phyloP scores from a whole-genome alignment of 2,329 filamentous ascomycete genomes.

The Colletotrichum sp. region DNA sequence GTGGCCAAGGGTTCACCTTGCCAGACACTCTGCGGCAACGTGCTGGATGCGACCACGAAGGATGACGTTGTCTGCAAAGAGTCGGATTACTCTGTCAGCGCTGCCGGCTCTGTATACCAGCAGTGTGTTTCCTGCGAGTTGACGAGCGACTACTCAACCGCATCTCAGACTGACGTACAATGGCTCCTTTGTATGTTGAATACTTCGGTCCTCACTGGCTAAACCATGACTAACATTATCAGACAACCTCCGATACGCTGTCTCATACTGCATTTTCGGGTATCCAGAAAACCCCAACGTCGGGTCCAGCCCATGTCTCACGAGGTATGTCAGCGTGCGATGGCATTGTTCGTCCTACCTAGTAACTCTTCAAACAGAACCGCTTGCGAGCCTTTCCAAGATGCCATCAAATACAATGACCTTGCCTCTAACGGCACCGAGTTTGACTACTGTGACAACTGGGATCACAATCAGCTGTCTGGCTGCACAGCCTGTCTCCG shows the following conservation, averaged over 20 bases:
- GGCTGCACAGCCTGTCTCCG: conserved; percentile 56
- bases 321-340: conserved; percentile 43
- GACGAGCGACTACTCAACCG: conserved; percentile 48
- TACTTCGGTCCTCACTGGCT: not conserved
- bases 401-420: conserved; percentile 54
- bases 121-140: conserved; percentile 58
- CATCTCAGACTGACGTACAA: conserved; percentile 56
- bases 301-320: conserved; percentile 53
- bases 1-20: conserved; percentile 56
- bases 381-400: conserved; percentile 55
- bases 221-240: not conserved
- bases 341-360: not conserved
- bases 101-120: conserved; percentile 53
- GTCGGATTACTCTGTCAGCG: conserved; percentile 36
- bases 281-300: conserved; percentile 45
- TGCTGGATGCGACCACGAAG: conserved; percentile 46
- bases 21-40: conserved; percentile 57
- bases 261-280: conserved; percentile 61
- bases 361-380: conserved; percentile 37
- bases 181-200: conserved; percentile 57
- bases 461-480: conserved; percentile 42
- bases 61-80: conserved; percentile 56
- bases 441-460: conserved; percentile 60
- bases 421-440: conserved; percentile 47
- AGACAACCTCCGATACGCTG: conserved; percentile 65